Percentiles rank a stretch among this genome's conserved stretches.
Evolutionary conservation across 2,329 filamentous ascomycete genomes (phyloP).

Genomic region (Pseudogymnoascus sp.): DNA sequence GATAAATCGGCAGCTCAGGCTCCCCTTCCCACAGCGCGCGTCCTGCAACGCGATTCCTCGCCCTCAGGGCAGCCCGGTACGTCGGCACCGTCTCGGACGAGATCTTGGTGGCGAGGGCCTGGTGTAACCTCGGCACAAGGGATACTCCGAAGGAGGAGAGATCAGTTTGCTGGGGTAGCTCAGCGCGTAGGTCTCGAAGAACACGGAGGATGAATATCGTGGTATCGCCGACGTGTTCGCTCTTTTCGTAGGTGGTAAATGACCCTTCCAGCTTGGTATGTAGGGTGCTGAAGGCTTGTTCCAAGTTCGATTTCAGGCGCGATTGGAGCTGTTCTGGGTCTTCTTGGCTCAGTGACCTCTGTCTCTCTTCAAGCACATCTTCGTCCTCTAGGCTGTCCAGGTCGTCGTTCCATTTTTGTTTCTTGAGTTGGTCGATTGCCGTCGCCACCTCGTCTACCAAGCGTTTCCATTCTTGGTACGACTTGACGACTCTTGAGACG

Average conservation of each 20-base stretch:
- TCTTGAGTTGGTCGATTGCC: slow-evolving; percentile 56
- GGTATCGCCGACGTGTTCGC: slow-evolving; percentile 41
- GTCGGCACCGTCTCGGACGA: slow-evolving; percentile 41
- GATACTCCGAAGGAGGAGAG: slow-evolving; percentile 49
- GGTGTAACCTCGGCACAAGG: slow-evolving; percentile 57
- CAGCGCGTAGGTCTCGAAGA: slow-evolving; percentile 63
- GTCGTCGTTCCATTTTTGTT: slow-evolving; percentile 68
- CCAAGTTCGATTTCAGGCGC: slow-evolving; percentile 47
- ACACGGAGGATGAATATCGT: slow-evolving; percentile 64
- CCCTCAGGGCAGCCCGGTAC: slow-evolving; percentile 36
- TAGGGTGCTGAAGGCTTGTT: slow-evolving; percentile 49
- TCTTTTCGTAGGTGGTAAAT: slow-evolving; percentile 39
- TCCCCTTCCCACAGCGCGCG: slow-evolving; percentile 73
- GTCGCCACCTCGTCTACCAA: slow-evolving; percentile 59
- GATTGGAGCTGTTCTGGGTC: slow-evolving; percentile 58
- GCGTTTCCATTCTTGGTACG: slow-evolving; percentile 66
- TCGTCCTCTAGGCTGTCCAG: slow-evolving; percentile 65
- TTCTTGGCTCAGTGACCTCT: slow-evolving; percentile 61
- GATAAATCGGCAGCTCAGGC: slow-evolving; percentile 67
- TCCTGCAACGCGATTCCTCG: slow-evolving; percentile 45
- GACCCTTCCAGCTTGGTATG: slow-evolving; percentile 40
- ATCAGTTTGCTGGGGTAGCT: slow-evolving; percentile 47
- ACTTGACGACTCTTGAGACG: slow-evolving; percentile 51
- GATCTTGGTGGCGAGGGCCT: slow-evolving; percentile 48
- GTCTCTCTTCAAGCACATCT: slow-evolving; percentile 56